Evolutionary conservation across 1,139 yeast species (phyloP).

Genomic region (Blastobotrys malaysiensis): DNA sequence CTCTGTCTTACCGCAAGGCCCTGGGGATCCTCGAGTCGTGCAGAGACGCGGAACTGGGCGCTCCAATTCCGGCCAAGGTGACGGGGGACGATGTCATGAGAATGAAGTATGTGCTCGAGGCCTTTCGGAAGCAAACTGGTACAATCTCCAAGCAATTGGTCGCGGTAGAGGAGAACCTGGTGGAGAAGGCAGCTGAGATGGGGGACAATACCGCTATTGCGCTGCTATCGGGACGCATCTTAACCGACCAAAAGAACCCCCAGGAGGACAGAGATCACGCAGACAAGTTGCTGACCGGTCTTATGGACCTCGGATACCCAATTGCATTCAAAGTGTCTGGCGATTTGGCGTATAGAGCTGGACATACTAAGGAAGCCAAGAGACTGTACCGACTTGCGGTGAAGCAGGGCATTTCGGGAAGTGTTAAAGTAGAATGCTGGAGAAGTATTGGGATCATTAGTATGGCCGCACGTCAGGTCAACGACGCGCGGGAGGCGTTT

Average conservation of each 20-base stretch:
- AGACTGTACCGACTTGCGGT: slow-evolving; percentile 57
- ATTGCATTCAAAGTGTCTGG: slow-evolving; percentile 68
- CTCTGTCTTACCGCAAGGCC: slow-evolving; percentile 25
- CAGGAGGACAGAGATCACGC: slow-evolving; percentile 60
- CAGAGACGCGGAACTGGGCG: slow-evolving; percentile 13
- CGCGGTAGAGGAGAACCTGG: slow-evolving; percentile 59
- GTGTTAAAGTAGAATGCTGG: slow-evolving; percentile 68
- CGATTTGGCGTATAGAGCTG: slow-evolving; percentile 54
- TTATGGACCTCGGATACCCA: slow-evolving; percentile 62
- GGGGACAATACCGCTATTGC: slow-evolving; percentile 81
- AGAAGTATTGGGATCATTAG: slow-evolving; percentile 62
- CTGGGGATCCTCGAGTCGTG: slow-evolving; percentile 22
- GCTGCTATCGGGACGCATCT: slow-evolving; percentile 49
- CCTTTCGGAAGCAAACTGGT: slow-evolving; percentile 56
- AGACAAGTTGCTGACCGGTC: slow-evolving; percentile 50
- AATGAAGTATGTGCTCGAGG: slow-evolving; percentile 61
- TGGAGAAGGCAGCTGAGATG: slow-evolving; percentile 76
- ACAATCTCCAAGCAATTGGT: slow-evolving; percentile 43
- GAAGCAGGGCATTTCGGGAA: slow-evolving; percentile 31
- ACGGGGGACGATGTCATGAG: slow-evolving; percentile 49
- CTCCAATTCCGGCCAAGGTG: slow-evolving; percentile 12
- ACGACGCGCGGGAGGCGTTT: slow-evolving; percentile 51
- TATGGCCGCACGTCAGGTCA: slow-evolving; percentile 50
- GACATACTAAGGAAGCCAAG: slow-evolving; percentile 45
- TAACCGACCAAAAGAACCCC: slow-evolving; percentile 23